These are phyloP conservation scores for Penicillium fuscoglaucum DNA, from an alignment of 2,329 filamentous ascomycete genomes.

Conservation along the genomic window DNA sequence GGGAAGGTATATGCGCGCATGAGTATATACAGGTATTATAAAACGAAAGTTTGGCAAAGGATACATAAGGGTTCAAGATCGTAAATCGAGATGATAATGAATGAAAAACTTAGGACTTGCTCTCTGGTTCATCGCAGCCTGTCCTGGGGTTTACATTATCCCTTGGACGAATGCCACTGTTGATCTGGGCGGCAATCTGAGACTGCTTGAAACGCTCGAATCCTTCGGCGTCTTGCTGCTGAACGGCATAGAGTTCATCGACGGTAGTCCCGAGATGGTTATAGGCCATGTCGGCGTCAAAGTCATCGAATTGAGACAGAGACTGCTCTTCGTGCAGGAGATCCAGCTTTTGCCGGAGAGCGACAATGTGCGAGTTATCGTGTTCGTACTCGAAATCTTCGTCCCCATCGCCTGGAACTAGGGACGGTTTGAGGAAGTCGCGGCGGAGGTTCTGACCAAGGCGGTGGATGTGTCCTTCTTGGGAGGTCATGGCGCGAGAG, in stretches of 20 bases:
- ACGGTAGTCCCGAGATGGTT: constrained; percentile 47
- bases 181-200: constrained; percentile 50
- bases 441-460: constrained; percentile 67
- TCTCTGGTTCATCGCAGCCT: not conserved
- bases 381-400: constrained; percentile 18
- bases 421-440: constrained; percentile 57
- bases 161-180: constrained; percentile 34
- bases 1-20: not conserved
- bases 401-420: constrained; percentile 41
- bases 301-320: constrained; percentile 40
- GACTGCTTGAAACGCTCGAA: constrained; percentile 48
- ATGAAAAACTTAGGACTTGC: not conserved
- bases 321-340: constrained; percentile 45
- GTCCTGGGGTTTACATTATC: not conserved
- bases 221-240: constrained; percentile 45
- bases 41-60: not conserved
- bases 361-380: constrained; percentile 48
- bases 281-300: constrained; percentile 43
- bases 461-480: constrained; percentile 70
- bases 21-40: constrained; percentile 7
- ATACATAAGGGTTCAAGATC: not conserved
- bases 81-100: not conserved
- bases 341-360: constrained; percentile 46
- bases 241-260: constrained; percentile 46
- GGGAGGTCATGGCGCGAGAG: constrained; percentile 62